phyloP scores from a whole-genome alignment of 129 eudicot species.

The Helianthus tuberosus region DNA sequence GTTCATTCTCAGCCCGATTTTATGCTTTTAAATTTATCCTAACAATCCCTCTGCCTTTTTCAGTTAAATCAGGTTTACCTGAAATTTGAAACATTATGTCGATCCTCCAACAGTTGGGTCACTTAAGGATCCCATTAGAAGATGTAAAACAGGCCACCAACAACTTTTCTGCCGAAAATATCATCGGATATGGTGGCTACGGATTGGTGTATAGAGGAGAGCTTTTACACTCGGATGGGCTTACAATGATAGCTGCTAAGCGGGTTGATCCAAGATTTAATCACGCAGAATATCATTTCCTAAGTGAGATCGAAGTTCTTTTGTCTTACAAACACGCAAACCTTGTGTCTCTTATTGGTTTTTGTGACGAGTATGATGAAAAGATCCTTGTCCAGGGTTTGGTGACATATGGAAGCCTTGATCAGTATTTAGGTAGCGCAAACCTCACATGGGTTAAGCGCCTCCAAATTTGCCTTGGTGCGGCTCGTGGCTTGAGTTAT shows the following conservation, averaged over 20 bases:
- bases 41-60: too few relatives aligned
- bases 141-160: constrained; percentile 23
- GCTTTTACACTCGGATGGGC: background rate
- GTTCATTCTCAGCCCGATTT: too few relatives aligned
- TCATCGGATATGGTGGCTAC: constrained; percentile 25
- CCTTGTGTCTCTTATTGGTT: constrained; percentile 27
- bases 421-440: constrained; percentile 6
- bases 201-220: constrained; percentile 28
- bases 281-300: constrained; percentile 1
- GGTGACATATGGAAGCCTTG: constrained; percentile 17
- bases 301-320: constrained; percentile 15
- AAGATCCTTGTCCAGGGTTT: constrained; percentile 24
- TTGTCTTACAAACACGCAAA: constrained; percentile 23
- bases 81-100: too few relatives aligned
- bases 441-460: constrained; percentile 25
- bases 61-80: too few relatives aligned
- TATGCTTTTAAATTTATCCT: too few relatives aligned
- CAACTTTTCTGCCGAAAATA: constrained; percentile 3
- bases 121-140: constrained; percentile 16
- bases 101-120: constrained; percentile 9
- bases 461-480: background rate
- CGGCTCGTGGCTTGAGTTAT: constrained; percentile 15
- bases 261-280: background rate
- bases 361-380: constrained; percentile 21
- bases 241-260: background rate